Percentiles rank a stretch among this genome's conserved stretches.
phyloP scores from a whole-genome alignment of 768 basidiomycete species.

The Leccinum pellstonianum region DNA sequence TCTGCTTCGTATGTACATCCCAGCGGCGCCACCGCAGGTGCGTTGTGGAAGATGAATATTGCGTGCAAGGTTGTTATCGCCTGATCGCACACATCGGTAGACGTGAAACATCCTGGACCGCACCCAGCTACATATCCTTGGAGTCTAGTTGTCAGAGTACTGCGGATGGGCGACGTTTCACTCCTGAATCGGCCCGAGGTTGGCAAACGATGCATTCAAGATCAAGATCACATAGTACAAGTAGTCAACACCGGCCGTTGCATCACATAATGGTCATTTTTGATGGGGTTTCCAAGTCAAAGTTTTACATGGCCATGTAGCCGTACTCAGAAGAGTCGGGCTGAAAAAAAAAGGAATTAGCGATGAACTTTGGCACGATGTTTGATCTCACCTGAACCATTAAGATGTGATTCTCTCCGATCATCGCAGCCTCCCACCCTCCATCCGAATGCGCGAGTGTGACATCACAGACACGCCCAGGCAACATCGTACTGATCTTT shows the following conservation, averaged over 20 bases:
- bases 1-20: too few species aligned
- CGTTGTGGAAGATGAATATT: too few species aligned
- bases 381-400: constrained; percentile 30
- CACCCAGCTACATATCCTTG: background rate
- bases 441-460: constrained; percentile 11
- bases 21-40: too few species aligned
- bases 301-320: constrained; percentile 29
- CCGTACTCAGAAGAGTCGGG: constrained; percentile 15
- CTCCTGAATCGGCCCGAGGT: background rate
- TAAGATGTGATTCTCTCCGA: constrained; percentile 36
- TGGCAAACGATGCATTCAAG: background rate
- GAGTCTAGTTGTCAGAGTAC: background rate
- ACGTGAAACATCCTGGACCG: background rate
- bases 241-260: background rate
- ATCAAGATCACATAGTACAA: background rate
- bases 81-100: background rate
- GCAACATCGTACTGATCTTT: constrained; percentile 28
- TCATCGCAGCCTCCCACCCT: constrained; percentile 35
- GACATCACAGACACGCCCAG: constrained; percentile 27
- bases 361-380: background rate
- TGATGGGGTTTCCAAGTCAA: background rate
- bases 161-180: background rate
- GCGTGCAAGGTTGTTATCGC: too few species aligned
- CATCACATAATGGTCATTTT: background rate
- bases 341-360: constrained; percentile 11